Percentiles rank a stretch among this genome's conserved stretches.
Conservation (phyloP, 129 eudicot species). For the Lactuca saligna region DNA sequence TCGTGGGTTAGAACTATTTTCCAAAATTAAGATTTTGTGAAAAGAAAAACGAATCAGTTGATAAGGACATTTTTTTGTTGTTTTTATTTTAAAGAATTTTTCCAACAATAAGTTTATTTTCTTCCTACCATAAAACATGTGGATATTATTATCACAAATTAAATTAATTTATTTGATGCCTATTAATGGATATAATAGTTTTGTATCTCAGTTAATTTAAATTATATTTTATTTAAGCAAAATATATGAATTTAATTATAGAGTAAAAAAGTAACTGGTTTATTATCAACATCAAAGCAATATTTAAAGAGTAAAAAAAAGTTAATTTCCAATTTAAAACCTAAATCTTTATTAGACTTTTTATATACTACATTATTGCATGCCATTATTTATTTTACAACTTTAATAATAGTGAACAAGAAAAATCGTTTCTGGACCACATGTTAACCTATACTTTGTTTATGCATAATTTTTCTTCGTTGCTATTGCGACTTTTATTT, state of each 20-base stretch:
- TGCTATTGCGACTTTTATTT: constrained; percentile 15
- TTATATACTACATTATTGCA: background rate
- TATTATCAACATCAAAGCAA: background rate
- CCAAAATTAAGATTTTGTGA: background rate
- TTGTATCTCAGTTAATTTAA: no score
- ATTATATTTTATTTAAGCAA: no score
- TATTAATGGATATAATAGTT: background rate
- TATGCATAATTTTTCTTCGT: background rate
- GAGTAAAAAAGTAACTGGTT: no score
- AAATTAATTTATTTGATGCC: background rate
- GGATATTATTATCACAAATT: background rate
- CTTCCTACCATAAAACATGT: background rate
- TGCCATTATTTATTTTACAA: no score
- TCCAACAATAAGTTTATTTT: background rate
- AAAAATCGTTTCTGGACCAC: constrained; percentile 15
- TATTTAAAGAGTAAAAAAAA: background rate
- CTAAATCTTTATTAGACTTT: background rate
- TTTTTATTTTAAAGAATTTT: background rate
- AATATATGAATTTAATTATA: no score
- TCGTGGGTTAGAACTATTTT: background rate
- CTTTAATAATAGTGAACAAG: background rate
- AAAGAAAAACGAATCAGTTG: background rate
- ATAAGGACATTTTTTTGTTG: background rate
- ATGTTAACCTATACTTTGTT: background rate
- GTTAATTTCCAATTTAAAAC: background rate